Evolutionary conservation across 495 filamentous ascomycete genomes (phyloP).

Genomic region (Lindgomyces ingoldianus): DNA sequence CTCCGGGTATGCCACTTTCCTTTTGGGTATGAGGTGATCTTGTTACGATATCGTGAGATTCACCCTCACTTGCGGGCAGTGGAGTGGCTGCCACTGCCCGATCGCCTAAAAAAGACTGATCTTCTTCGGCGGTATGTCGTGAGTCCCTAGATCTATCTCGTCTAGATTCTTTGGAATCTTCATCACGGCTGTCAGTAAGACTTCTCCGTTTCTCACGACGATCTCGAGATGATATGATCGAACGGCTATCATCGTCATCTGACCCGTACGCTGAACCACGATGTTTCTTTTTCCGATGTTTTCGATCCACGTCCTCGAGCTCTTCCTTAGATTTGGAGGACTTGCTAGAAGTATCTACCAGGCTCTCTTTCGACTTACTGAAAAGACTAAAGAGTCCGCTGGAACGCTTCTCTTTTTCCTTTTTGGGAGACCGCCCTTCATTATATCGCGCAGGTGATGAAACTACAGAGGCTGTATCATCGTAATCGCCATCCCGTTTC

Average conservation of each 20-base stretch:
- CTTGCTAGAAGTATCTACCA: conserved; percentile 28
- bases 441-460: conserved; percentile 41
- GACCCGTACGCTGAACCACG: conserved; percentile 38
- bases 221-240: conserved; percentile 21
- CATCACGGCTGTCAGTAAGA: conserved; percentile 18
- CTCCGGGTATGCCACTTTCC: conserved; percentile 31
- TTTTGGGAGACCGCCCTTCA: conserved; percentile 33
- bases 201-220: conserved; percentile 35
- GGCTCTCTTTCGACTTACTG: conserved; percentile 41
- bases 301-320: conserved; percentile 35
- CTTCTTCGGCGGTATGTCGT: conserved; percentile 18
- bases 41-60: conserved; percentile 13
- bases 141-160: conserved; percentile 25
- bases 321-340: conserved; percentile 30
- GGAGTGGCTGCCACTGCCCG: conserved; percentile 48
- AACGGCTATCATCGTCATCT: conserved; percentile 37
- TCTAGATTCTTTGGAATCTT: conserved; percentile 23
- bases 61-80: conserved; percentile 38
- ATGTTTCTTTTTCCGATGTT: conserved; percentile 42
- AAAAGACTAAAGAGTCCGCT: conserved; percentile 45
- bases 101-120: conserved; percentile 50
- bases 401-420: conserved; percentile 45
- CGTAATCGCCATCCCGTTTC: conserved; percentile 38
- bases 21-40: conserved; percentile 2
- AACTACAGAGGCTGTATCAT: conserved; percentile 40